A percentile compares a stretch with the other conserved stretches of the same genome.
Conservation (phyloP, 768 basidiomycete genomes). For the Serendipita sp. region DNA sequence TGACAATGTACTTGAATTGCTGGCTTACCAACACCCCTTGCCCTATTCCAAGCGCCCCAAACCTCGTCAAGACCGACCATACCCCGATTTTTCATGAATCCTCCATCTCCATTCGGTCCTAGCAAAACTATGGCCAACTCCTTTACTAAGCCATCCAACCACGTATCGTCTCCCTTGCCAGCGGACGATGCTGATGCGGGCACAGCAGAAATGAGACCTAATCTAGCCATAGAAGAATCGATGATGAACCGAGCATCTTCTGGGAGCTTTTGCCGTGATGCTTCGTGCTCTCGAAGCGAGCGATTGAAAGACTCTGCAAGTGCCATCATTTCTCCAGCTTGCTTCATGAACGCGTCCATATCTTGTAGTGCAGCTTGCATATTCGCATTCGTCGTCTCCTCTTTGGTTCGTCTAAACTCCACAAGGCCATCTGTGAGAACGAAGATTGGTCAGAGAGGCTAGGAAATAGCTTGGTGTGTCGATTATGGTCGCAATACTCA, state of each 20-base stretch:
- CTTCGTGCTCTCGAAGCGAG: conserved; percentile 39
- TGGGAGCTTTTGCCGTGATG: conserved; percentile 13
- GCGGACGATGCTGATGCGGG: conserved; percentile 79
- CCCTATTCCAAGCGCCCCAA: conserved; percentile 93
- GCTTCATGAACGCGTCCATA: conserved; percentile 76
- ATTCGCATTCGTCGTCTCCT: conserved; percentile 41
- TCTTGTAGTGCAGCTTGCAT: conserved; percentile 63
- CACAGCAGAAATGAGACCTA: conserved; percentile 64
- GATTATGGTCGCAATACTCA: neutral
- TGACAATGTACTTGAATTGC: neutral
- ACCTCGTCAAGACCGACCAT: conserved; percentile 81
- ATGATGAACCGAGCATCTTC: conserved; percentile 75
- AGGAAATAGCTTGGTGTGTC: neutral
- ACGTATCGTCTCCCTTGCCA: conserved; percentile 64
- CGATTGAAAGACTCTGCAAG: conserved; percentile 79
- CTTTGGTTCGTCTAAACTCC: neutral
- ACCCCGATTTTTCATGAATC: conserved; percentile 65
- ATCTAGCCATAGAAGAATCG: conserved; percentile 67
- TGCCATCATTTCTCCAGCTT: conserved; percentile 83
- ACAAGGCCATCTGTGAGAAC: conserved; percentile 6
- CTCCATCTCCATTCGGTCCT: conserved; percentile 23
- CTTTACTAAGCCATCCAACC: conserved; percentile 62
- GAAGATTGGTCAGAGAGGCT: conserved; percentile 5
- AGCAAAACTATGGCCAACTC: conserved; percentile 67
- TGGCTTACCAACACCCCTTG: conserved; percentile 67